Evolutionary conservation across 495 filamentous ascomycete species (phyloP), one percentile per base, ranked within the genome.

Genomic region (Gamarada debralockiae): DNA sequence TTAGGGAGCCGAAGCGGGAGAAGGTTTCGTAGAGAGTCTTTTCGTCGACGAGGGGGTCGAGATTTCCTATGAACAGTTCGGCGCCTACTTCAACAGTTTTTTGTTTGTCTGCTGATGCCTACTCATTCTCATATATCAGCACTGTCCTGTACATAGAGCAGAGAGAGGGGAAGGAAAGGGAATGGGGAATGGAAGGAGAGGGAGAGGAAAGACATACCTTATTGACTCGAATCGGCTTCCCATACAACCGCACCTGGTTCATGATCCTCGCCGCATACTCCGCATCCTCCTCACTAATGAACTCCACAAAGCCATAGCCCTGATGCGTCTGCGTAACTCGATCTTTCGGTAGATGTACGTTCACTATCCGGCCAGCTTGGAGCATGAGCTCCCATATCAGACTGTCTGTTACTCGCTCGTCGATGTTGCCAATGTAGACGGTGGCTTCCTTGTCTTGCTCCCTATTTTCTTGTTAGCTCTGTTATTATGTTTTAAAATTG

Each of bases 371-470:
- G 37, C 95, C 93, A 56, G 87, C 89, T 74, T 99, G 93, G 34
- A 95, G 80, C 92, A 97, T 97, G 60, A 99, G 79, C 76, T 97
- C 93, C 85, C 90, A 96, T 61, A 99, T 83, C 44, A 97, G 74
- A 59, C 85, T 85, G 69, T 97, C 90, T 48, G 88, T 84, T 48
- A 90, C 89, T 64, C 95, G 86, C 72, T 99, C 93, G 70, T 99
- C 93, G 62, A 99, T 86, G 68, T 97, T 97, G 67, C 93, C 93
- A 57, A 97, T 85, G 70, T 99, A 99, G 67, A 97, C 88, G 15
- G 93, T 99, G 43, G 92, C 92, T 71, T 97, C 93, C 67, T 97
- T 97, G 68, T 97, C 91, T 73, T 99, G 93, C 67, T 97, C 92
- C 92, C 92, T 96, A 59, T 52, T 45, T 49, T 1, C 23, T 1